A percentile compares a stretch with the other conserved stretches of the same genome.
Conservation (phyloP, 2,329 filamentous ascomycete genomes). For the Trichoderma sp. region DNA sequence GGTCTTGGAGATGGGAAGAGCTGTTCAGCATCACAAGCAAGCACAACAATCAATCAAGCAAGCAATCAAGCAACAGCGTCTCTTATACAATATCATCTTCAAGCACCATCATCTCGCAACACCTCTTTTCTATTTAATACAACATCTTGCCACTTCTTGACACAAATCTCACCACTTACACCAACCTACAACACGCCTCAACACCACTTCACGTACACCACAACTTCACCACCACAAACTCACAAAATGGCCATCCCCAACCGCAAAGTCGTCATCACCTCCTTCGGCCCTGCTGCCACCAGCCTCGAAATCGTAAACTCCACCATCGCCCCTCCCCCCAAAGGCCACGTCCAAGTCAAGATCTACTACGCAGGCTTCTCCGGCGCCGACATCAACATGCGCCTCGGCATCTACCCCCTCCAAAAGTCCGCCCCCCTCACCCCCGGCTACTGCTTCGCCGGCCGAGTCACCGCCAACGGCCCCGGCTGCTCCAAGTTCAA, state of each 20-base stretch:
- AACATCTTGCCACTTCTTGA: not conserved
- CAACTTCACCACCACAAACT: not conserved
- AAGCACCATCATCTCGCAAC: not conserved
- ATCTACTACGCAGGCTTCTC: slow-evolving; percentile 48
- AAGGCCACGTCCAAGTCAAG: slow-evolving; percentile 46
- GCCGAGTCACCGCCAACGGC: slow-evolving; percentile 41
- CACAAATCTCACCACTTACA: not conserved
- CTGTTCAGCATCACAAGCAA: not conserved
- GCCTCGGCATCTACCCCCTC: slow-evolving; percentile 46
- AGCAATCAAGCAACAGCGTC: not conserved
- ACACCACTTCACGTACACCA: not conserved
- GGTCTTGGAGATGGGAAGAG: not conserved
- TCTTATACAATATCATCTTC: not conserved
- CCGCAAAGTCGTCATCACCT: slow-evolving; percentile 46
- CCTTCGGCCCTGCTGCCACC: slow-evolving; percentile 41
- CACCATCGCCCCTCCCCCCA: slow-evolving; percentile 39
- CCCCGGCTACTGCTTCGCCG: slow-evolving; percentile 49
- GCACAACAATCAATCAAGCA: not conserved
- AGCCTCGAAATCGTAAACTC: slow-evolving; percentile 34
- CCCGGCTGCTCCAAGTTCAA: slow-evolving; percentile 30
- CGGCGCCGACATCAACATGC: slow-evolving; percentile 50
- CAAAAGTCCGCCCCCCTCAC: slow-evolving; percentile 47
- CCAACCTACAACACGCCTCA: not conserved
- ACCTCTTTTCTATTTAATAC: not conserved
- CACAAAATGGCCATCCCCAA: slow-evolving; percentile 17